phyloP scores from a whole-genome alignment of 2,329 filamentous ascomycete species.

The Triangularia setosa region DNA sequence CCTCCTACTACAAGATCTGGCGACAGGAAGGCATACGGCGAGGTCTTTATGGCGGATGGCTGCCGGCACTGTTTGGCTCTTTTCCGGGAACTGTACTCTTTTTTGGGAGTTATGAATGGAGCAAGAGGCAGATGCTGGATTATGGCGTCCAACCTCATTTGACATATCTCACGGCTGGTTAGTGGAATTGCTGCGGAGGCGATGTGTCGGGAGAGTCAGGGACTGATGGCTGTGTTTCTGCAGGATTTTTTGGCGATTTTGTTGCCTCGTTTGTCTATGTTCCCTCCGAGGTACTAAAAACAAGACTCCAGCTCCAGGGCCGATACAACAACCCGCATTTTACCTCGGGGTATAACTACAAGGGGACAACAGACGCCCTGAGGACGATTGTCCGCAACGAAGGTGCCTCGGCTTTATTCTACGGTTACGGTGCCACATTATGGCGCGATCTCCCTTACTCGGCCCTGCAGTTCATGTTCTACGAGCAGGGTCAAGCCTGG shows the following conservation, averaged over 20 bases:
- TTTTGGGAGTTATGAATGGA: conserved; percentile 95
- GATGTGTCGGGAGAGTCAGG: neutral
- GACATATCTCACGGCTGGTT: conserved; percentile 82
- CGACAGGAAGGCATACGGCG: conserved; percentile 83
- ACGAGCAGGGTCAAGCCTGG: conserved; percentile 85
- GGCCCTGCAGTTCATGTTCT: conserved; percentile 95
- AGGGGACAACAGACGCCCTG: conserved; percentile 75
- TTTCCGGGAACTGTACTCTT: conserved; percentile 93
- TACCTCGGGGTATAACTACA: conserved; percentile 93
- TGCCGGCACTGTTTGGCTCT: conserved; percentile 84
- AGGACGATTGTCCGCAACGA: conserved; percentile 80
- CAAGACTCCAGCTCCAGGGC: conserved; percentile 90
- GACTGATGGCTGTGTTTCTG: neutral
- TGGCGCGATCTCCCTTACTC: conserved; percentile 94
- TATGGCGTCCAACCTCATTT: conserved; percentile 75
- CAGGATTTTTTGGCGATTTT: conserved; percentile 88
- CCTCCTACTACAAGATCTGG: conserved; percentile 89
- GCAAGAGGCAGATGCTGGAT: conserved; percentile 86
- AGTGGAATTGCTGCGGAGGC: conserved; percentile 16
- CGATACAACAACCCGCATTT: conserved; percentile 94
- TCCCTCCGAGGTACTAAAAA: conserved; percentile 95
- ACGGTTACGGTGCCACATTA: conserved; percentile 95
- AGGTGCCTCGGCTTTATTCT: conserved; percentile 81
- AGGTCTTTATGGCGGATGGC: conserved; percentile 89
- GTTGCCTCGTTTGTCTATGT: conserved; percentile 93